Evolutionary conservation across 805 yeast genomes (phyloP), one percentile per base, ranked within the genome.

Genomic region (Yarrowia sp.): DNA sequence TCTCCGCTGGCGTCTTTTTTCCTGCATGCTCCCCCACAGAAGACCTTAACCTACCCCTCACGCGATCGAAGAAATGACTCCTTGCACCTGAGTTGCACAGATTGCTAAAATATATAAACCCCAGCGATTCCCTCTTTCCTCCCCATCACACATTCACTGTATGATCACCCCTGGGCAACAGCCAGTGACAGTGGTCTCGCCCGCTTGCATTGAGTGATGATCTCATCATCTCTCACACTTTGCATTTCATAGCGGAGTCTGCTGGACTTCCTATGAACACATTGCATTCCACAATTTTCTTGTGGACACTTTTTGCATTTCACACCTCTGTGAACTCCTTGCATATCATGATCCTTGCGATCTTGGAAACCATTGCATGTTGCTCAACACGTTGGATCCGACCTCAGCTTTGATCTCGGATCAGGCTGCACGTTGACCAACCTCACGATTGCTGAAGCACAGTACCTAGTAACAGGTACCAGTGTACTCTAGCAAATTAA

Each of bases 181-280:
- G n/a, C 40, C 40, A 50, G 55, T 50, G 55, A 50, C 55, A 50
- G 55, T 50, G 55, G 55, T 19, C 13, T 5, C 14, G 38, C 55
- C n/a, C n/a, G 2, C 3, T 52, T 52, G 43, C 58, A 52, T 52
- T 14, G 58, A 14, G 43, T 14, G 58, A n/a, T 50, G 10, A 34
- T 9, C 8, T 13, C 19, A 4, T 8, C 42, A 17, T 19, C 33
- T n/a, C 34, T 36, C 43, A 8, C 58, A 19, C 33, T 12, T 19
- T 7, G 58, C 58, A 52, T 52, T 38, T 38, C 58, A 38, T 8
- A 17, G 53, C 20, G 13, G 14, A 47, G 34, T 9, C 14, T 14
- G 5, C 20, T 33, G 49, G 6, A 12, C 33, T 44, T 47, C 5
- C 38, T 15, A 17, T 47, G 53, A n/a, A 47, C 53, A 47, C 34